Conservation (phyloP, 2,329 filamentous ascomycete genomes). For the Gaeumannomyces tritici region DNA sequence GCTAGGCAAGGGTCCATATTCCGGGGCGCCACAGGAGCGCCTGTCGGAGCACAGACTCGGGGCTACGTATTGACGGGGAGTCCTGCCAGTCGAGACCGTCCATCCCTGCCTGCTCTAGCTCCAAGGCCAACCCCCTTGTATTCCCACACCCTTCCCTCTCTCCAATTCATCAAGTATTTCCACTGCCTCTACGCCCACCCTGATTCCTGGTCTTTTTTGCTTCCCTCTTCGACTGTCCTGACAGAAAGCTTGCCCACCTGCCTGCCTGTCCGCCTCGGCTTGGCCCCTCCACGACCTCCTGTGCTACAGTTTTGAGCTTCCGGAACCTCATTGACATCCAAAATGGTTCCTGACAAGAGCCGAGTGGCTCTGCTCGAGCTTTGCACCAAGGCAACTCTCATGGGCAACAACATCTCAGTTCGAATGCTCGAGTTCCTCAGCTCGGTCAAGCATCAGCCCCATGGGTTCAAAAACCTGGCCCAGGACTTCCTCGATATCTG, state of each 20-base stretch:
- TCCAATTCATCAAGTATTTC: neutral
- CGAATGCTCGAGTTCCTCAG: constrained; percentile 56
- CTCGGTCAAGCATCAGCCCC: constrained; percentile 41
- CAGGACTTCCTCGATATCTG: constrained; percentile 59
- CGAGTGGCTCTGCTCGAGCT: constrained; percentile 31
- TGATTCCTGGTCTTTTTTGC: neutral
- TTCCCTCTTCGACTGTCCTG: neutral
- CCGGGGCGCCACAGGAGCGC: neutral
- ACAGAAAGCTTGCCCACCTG: neutral
- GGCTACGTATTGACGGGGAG: too few species aligned
- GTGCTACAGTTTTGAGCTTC: neutral
- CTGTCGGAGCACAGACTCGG: neutral
- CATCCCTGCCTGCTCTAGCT: neutral
- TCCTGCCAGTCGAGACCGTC: too few species aligned
- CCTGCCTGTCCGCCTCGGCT: neutral
- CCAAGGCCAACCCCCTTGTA: neutral
- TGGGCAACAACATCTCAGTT: constrained; percentile 55
- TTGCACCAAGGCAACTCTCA: constrained; percentile 47
- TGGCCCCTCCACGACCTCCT: neutral
- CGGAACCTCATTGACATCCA: neutral
- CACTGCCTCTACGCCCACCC: neutral
- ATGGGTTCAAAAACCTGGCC: constrained; percentile 49
- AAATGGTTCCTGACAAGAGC: constrained; percentile 14
- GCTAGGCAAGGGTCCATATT: neutral
- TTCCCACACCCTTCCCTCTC: neutral